Conservation (phyloP, 2,329 filamentous ascomycete genomes). For the Penicillium paneum region DNA sequence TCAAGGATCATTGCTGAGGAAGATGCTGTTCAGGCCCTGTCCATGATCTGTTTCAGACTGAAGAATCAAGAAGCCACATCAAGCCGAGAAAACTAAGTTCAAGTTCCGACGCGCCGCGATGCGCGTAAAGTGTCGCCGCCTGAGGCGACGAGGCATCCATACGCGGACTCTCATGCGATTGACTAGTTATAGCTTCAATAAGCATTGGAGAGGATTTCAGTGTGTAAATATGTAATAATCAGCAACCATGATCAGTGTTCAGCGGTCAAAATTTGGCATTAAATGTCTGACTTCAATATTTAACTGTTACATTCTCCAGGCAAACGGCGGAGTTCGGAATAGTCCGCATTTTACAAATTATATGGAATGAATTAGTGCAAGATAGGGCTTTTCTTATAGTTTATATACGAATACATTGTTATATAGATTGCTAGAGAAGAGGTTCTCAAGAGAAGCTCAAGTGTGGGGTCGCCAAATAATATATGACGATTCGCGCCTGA, state of each 20-base stretch:
- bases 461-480: slow-evolving; percentile 4
- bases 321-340: not conserved
- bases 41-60: slow-evolving; percentile 1
- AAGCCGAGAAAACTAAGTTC: slow-evolving; percentile 18
- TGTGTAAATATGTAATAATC: not conserved
- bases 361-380: not conserved
- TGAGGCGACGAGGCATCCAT: slow-evolving; percentile 22
- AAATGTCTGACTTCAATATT: not conserved
- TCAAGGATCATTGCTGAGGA: slow-evolving; percentile 31
- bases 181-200: not conserved
- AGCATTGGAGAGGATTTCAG: not conserved
- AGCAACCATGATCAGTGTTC: not conserved
- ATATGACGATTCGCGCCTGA: slow-evolving; percentile 7
- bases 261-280: not conserved
- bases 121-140: slow-evolving; percentile 38
- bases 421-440: not conserved
- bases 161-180: not conserved
- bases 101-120: slow-evolving; percentile 17
- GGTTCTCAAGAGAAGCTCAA: not conserved
- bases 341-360: not conserved
- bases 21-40: not conserved
- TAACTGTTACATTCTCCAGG: not conserved
- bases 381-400: not conserved
- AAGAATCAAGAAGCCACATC: slow-evolving; percentile 6
- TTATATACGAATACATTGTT: not conserved